Conservation (phyloP, 805 yeast genomes). For the Cyberlindnera bimundalis region DNA sequence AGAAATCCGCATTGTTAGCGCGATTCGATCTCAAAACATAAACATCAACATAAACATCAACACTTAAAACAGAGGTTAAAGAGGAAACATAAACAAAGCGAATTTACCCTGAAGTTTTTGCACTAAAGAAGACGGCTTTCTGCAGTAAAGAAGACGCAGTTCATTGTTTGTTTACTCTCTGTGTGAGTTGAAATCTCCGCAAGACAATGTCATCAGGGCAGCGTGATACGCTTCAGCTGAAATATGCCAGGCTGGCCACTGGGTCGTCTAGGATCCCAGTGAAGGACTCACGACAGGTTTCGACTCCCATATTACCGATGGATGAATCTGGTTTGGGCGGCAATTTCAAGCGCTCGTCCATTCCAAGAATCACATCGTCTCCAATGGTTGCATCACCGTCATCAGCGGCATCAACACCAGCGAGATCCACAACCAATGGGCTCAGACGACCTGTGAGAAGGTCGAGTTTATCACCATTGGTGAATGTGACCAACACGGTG, state of each 20-base stretch:
- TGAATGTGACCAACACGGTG: slow-evolving; percentile 5
- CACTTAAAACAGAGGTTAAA: too few relatives aligned
- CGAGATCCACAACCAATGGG: background rate
- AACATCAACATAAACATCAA: background rate
- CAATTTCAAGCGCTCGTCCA: slow-evolving; percentile 16
- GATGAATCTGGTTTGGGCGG: slow-evolving; percentile 17
- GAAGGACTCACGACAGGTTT: slow-evolving; percentile 17
- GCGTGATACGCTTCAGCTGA: too few relatives aligned
- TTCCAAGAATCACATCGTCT: slow-evolving; percentile 24
- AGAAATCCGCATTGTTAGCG: background rate
- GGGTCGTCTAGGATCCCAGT: slow-evolving; percentile 22
- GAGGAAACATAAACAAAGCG: too few relatives aligned
- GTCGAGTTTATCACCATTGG: slow-evolving; percentile 13
- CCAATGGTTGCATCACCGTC: slow-evolving; percentile 10
- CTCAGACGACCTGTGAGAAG: slow-evolving; percentile 4
- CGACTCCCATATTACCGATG: slow-evolving; percentile 19
- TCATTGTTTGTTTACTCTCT: too few relatives aligned
- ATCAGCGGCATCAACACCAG: slow-evolving; percentile 1
- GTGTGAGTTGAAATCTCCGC: too few relatives aligned
- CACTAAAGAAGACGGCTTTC: background rate
- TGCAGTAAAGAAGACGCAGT: too few relatives aligned
- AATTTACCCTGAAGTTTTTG: too few relatives aligned
- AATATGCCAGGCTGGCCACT: slow-evolving; percentile 10
- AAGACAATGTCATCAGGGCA: too few relatives aligned
- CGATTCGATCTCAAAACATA: background rate